These are phyloP conservation scores for Amphirosellinia nigrospora DNA, from an alignment of 495 filamentous ascomycete genomes.

Conservation along the genomic window DNA sequence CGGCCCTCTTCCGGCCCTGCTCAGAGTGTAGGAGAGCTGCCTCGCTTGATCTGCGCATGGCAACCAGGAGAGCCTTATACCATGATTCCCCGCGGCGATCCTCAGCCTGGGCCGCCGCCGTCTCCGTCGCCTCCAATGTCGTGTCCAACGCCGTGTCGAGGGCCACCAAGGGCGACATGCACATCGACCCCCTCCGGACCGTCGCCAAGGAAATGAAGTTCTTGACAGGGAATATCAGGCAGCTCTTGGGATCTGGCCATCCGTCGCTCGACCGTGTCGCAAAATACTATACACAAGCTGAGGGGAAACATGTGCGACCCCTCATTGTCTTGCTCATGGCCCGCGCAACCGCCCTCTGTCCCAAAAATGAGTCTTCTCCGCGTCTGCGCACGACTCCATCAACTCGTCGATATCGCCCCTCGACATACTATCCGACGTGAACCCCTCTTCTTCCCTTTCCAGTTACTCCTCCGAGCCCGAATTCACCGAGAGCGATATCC, in stretches of 20 bases:
- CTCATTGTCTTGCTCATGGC: slow-evolving; percentile 96
- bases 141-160: slow-evolving; percentile 71
- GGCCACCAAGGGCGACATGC: slow-evolving; percentile 61
- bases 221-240: slow-evolving; percentile 84
- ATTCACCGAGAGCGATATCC: slow-evolving; percentile 71
- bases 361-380: slow-evolving; percentile 60
- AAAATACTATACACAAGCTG: slow-evolving; percentile 97
- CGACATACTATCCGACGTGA: slow-evolving; percentile 77
- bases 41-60: slow-evolving; percentile 42
- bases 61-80: slow-evolving; percentile 42
- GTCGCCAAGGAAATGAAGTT: slow-evolving; percentile 97
- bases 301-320: slow-evolving; percentile 95
- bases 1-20: slow-evolving; percentile 39
- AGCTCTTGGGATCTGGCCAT: slow-evolving; percentile 88
- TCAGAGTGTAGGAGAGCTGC: slow-evolving; percentile 45
- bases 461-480: slow-evolving; percentile 58
- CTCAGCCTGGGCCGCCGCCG: slow-evolving; percentile 63
- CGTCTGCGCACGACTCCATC: slow-evolving; percentile 56
- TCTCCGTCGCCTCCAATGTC: slow-evolving; percentile 78
- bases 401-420: slow-evolving; percentile 79
- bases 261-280: slow-evolving; percentile 92
- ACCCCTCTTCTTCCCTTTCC: slow-evolving; percentile 66
- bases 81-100: slow-evolving; percentile 45
- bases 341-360: slow-evolving; percentile 80
- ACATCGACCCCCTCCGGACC: slow-evolving; percentile 76